Evolutionary conservation across 371 early-diverging fungal genomes (phyloP), one percentile per base, ranked within the genome.

Genomic region (Amoeboaphelidium occidentale): DNA sequence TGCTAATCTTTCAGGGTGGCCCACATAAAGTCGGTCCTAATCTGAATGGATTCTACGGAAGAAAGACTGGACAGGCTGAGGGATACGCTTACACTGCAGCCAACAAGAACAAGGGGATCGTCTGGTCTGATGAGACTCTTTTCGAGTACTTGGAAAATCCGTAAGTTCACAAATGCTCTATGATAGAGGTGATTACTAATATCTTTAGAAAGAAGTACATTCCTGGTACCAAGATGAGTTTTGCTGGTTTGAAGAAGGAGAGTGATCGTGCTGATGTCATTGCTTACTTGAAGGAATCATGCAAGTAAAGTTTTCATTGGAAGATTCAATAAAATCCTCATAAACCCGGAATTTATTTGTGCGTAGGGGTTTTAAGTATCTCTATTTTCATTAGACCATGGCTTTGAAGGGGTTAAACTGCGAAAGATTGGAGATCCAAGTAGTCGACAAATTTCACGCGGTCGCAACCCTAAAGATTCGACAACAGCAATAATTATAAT

Each of bases 21-120:
- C 60, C 86, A 53, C 74, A 90, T 79, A 86, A 89, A 75, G 82
- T 85, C 50, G 97, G 97, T 43, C 97, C 97, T 55, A 91, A 89
- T 72, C 74, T 94, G 50, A 69, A 83, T 74, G 91, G 91, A 48
- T 60, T 94, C 52, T 81, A 88, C 51, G 86, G 86, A 28, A 81
- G 89, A 59, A 68, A 72, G 62, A 81, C 91, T 55, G 96, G 93
- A 51, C 63, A 72, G 56, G 81, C 77, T 53, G 65, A 72, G 43
- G 90, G 89, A 45, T 94, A 67, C 77, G 68, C 79, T 50, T 94
- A 91, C 79, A 88, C 93, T 47, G 80, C 74, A 47, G 93, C 90
- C 61, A 96, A 89, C 81, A 65, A 73, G 62, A 79, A 80, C 57
- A 79, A 78, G 68, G 79, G 80, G 57, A 77, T 93, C 42, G 53